Percentiles rank a stretch among this genome's conserved stretches.
These are phyloP conservation scores for Henckelia pumila DNA, from an alignment of 257 asterid species.

Conservation along the genomic window DNA sequence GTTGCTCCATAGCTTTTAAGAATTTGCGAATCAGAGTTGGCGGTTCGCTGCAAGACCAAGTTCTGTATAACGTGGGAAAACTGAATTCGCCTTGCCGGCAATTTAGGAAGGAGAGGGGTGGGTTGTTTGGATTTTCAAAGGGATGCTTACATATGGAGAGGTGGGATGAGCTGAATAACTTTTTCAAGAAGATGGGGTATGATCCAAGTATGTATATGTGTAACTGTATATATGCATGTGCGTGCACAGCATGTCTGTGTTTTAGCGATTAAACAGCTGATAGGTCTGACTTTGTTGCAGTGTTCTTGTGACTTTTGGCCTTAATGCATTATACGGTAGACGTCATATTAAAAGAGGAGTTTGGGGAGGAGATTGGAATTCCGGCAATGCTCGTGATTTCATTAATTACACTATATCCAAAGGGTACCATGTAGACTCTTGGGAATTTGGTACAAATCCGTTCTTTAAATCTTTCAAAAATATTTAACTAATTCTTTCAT, in stretches of 20 bases:
- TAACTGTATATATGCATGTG: neutral
- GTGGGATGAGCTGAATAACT: conserved; percentile 86
- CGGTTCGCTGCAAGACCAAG: conserved; percentile 98
- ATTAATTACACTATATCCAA: conserved; percentile 66
- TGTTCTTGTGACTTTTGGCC: conserved; percentile 71
- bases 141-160: conserved; percentile 83
- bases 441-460: conserved; percentile 77
- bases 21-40: conserved; percentile 77
- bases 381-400: conserved; percentile 69
- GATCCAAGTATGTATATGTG: conserved; percentile 5
- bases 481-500: neutral
- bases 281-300: conserved; percentile 39
- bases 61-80: conserved; percentile 62
- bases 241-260: neutral
- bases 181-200: conserved; percentile 84
- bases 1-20: conserved; percentile 62
- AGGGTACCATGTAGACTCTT: conserved; percentile 69
- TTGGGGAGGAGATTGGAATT: conserved; percentile 86
- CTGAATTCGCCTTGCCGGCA: conserved; percentile 50
- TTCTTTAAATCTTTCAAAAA: neutral
- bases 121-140: conserved; percentile 84
- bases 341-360: conserved; percentile 37
- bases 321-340: conserved; percentile 89
- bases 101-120: conserved; percentile 56
- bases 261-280: neutral